These are phyloP conservation scores for Leishmania turanica DNA, from an alignment of 208 protist genomes.

Conservation along the genomic window DNA sequence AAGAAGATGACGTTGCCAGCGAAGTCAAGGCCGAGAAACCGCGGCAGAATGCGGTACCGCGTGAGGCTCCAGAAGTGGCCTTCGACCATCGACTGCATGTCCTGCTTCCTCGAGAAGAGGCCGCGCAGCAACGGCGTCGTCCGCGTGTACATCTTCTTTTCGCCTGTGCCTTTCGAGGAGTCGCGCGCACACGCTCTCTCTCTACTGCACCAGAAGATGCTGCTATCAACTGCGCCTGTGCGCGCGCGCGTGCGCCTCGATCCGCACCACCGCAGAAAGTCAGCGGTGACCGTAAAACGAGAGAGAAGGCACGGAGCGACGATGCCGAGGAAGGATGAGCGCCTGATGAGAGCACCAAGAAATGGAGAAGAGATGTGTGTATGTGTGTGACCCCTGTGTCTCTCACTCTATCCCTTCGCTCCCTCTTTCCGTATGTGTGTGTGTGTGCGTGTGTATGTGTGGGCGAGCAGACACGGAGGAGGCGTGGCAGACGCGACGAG, in stretches of 20 bases:
- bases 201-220: background rate
- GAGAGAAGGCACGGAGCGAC: background rate
- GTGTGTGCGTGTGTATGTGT: background rate
- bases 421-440: background rate
- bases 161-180: background rate
- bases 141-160: conserved; percentile 32
- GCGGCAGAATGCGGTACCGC: conserved; percentile 79
- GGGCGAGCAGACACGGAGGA: background rate
- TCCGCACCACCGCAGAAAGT: background rate
- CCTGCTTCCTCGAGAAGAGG: conserved; percentile 35
- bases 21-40: conserved; percentile 80
- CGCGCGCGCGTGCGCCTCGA: background rate
- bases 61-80: conserved; percentile 88
- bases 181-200: background rate
- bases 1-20: conserved; percentile 89
- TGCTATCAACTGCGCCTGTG: background rate
- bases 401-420: background rate
- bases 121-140: conserved; percentile 23
- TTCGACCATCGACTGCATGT: conserved; percentile 67
- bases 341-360: background rate
- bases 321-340: background rate
- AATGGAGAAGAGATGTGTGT: background rate
- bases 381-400: background rate
- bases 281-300: background rate
- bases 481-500: background rate